Percentiles rank a stretch among this genome's conserved stretches.
Conservation (phyloP, 345 rosid species). For the Eucalyptus viminalis region DNA sequence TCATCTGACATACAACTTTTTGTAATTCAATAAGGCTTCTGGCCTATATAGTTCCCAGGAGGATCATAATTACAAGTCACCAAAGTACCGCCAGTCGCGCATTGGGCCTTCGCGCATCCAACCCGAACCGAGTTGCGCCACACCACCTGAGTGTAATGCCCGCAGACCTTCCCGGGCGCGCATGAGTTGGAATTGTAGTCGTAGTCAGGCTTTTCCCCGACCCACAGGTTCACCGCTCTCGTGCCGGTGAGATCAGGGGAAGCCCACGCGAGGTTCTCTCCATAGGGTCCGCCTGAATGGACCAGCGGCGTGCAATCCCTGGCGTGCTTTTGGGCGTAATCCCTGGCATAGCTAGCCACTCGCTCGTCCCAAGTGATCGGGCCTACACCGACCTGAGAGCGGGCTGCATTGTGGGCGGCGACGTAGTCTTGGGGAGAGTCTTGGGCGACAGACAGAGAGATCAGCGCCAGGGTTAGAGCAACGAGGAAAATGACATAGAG, state of each 20-base stretch:
- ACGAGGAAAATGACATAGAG: neutral
- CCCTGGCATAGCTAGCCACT: conserved; percentile 17
- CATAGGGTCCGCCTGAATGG: neutral
- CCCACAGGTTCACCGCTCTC: neutral
- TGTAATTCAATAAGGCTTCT: neutral
- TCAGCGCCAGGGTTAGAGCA: neutral
- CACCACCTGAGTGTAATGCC: conserved; percentile 4
- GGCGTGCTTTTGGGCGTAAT: conserved; percentile 5
- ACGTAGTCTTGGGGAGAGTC: conserved; percentile 4
- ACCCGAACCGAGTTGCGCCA: neutral
- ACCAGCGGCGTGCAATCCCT: conserved; percentile 10
- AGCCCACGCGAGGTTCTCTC: neutral
- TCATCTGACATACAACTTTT: neutral
- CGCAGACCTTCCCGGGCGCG: neutral
- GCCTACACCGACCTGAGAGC: conserved; percentile 1
- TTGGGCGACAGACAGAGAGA: neutral
- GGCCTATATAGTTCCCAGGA: neutral
- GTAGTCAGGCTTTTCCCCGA: neutral
- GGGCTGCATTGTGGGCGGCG: conserved; percentile 9
- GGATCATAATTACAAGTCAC: conserved; percentile 16
- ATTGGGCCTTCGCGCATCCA: neutral
- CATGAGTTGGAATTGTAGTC: neutral
- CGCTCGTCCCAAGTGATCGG: conserved; percentile 20
- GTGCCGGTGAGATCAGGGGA: neutral
- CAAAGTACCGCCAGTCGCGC: neutral